A percentile compares a stretch with the other conserved stretches of the same genome.
Conservation (phyloP, 139 green algal species). For the Chlorella sorokiniana region DNA sequence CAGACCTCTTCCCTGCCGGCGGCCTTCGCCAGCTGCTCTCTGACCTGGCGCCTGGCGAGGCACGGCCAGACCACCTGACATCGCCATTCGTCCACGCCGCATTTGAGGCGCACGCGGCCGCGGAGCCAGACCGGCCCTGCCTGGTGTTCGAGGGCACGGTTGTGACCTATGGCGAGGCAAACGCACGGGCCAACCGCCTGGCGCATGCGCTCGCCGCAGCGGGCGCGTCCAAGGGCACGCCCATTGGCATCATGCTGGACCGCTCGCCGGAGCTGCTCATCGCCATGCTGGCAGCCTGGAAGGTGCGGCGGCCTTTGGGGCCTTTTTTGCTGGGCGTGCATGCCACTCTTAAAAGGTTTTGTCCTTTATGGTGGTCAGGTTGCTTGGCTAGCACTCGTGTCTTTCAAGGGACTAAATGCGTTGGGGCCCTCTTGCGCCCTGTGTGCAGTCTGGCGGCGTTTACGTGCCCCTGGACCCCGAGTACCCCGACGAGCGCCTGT, state of each 20-base stretch:
- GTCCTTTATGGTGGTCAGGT: too few relatives aligned
- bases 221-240: neutral
- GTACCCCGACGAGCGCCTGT: conserved; percentile 54
- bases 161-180: neutral
- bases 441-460: conserved; percentile 39
- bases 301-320: conserved; percentile 33
- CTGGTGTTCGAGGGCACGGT: neutral
- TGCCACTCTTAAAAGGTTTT: too few relatives aligned
- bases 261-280: conserved; percentile 48
- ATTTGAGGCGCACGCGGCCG: neutral
- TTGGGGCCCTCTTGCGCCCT: neutral
- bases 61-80: neutral
- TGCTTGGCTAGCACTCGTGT: too few relatives aligned
- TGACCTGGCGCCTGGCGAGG: neutral
- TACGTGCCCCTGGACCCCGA: conserved; percentile 67
- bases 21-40: neutral
- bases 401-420: too few relatives aligned
- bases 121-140: neutral
- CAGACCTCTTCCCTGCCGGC: neutral
- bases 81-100: neutral
- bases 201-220: neutral
- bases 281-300: conserved; percentile 45
- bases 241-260: conserved; percentile 53
- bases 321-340: too few relatives aligned
- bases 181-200: neutral